phyloP scores from a whole-genome alignment of 2,329 filamentous ascomycete species.

The Colletotrichum eleusines region DNA sequence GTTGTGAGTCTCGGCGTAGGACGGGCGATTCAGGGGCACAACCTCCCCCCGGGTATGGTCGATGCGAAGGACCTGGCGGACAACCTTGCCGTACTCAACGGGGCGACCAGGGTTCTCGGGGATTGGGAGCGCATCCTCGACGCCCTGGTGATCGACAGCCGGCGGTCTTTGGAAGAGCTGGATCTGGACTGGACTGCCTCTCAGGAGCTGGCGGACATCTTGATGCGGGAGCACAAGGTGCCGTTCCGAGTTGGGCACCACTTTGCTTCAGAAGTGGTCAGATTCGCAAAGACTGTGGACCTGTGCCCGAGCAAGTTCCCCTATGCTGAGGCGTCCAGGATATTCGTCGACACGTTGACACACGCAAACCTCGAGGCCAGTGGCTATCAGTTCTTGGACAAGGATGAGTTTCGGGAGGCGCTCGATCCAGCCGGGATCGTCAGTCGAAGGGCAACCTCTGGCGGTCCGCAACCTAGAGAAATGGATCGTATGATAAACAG shows the following conservation, averaged over 20 bases:
- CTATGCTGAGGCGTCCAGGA: constrained; percentile 19
- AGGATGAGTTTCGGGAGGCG: constrained; percentile 13
- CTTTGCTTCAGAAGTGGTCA: constrained; percentile 37
- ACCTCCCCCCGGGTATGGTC: constrained; percentile 30
- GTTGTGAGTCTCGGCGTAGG: constrained; percentile 25
- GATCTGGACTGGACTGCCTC: constrained; percentile 37
- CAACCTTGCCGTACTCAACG: constrained; percentile 25
- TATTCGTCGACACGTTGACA: constrained; percentile 13
- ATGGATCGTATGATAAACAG: constrained; percentile 31
- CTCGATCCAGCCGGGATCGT: constrained; percentile 30
- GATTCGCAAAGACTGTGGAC: constrained; percentile 12
- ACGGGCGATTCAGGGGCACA: constrained; percentile 33
- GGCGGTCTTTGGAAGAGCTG: constrained; percentile 26
- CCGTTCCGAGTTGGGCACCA: constrained; percentile 37
- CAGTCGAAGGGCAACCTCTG: constrained; percentile 24
- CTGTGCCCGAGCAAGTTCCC: constrained; percentile 28
- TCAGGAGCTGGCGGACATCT: constrained; percentile 31
- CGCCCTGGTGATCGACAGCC: constrained; percentile 22
- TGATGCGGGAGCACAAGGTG: constrained; percentile 30
- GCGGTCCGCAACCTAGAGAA: constrained; percentile 29
- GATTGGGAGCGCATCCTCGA: constrained; percentile 27
- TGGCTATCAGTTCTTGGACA: constrained; percentile 4
- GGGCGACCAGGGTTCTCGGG: not conserved
- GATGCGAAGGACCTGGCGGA: constrained; percentile 30
- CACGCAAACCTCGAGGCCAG: constrained; percentile 4